A percentile compares a stretch with the other conserved stretches of the same genome.
Conservation (phyloP, 2,329 filamentous ascomycete species). For the Fusarium sp. region DNA sequence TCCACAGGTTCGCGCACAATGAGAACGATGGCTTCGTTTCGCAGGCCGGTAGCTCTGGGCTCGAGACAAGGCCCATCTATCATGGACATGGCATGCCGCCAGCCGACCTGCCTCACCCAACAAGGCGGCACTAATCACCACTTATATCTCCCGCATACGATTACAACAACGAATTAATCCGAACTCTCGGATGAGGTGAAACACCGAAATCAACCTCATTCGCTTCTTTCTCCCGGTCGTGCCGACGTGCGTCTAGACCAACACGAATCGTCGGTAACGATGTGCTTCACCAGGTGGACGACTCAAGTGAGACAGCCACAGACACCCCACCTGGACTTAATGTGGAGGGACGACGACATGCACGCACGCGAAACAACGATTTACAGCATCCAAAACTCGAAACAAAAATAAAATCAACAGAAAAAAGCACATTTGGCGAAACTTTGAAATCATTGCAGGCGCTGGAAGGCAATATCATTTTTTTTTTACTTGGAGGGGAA, state of each 20-base stretch:
- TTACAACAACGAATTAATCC: constrained; percentile 21
- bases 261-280: constrained; percentile 16
- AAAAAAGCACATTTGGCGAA: constrained; percentile 26
- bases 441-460: constrained; percentile 33
- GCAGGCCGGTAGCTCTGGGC: constrained; percentile 16
- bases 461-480: constrained; percentile 22
- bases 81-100: constrained; percentile 28
- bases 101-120: constrained; percentile 24
- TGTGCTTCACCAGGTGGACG: constrained; percentile 20
- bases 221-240: constrained; percentile 18
- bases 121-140: constrained; percentile 20
- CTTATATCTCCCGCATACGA: constrained; percentile 13
- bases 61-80: constrained; percentile 7
- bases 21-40: constrained; percentile 17
- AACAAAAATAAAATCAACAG: constrained; percentile 10
- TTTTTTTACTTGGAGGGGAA: constrained; percentile 25
- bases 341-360: constrained; percentile 15
- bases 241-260: constrained; percentile 6
- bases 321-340: constrained; percentile 31
- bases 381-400: constrained; percentile 29
- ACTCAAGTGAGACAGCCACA: constrained; percentile 21
- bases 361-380: constrained; percentile 32
- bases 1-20: constrained; percentile 48
- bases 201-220: constrained; percentile 10
- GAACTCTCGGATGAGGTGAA: constrained; percentile 27